Base-by-base conservation (phyloP, 257 asterid species). In the Solanum pennellii region DNA sequence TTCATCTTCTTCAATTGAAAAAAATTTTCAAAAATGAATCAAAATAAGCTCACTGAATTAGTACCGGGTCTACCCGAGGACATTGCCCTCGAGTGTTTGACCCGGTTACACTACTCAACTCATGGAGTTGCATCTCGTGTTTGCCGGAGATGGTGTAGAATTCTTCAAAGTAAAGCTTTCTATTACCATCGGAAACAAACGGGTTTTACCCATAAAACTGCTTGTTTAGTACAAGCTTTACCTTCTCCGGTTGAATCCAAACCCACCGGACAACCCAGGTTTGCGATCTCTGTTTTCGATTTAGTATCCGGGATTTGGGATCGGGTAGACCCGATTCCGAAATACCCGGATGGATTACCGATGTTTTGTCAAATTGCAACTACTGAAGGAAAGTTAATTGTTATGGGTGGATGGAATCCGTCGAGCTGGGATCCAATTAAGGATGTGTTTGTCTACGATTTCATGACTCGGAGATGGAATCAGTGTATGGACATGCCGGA, bases 401-500 rank as follows among this genome's bases (percentile, higher is more conserved):
- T 94, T 5, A 88, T 95, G 93, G 99, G 99, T 16, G 99, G 99
- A 21, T 94, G 95, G 98, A 89, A 94, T 69, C 99, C 98, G 3
- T 3, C 90, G 29, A 95, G 83, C 11, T 96, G 99, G 98, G 96
- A 94, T 3, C 97, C 98, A 12, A 94, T 95, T 12, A 89, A 88
- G 87, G 97, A 93, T 66, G 98, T 96, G 6, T 95, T 93, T 82
- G 84, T 90, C 11, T 95, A 93, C 93, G 98, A 95, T 75, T 94
- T 95, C 92, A 91, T 92, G 18, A 90, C 93, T 59, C 92, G 89
- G 90, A 76, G 69, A 90, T 96, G 99, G 99, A 92, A 87, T 27
- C 94, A 74, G 92, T 88, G 92, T 20, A 93, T 89, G 7, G 98
- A 94, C 10, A 93, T 96, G 98, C 98, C 99, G 0, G 90, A 94